Evolutionary conservation across 164 flowering plant genomes (phyloP), one percentile per base, ranked within the genome.

Genomic region (Cinnamomum chago): DNA sequence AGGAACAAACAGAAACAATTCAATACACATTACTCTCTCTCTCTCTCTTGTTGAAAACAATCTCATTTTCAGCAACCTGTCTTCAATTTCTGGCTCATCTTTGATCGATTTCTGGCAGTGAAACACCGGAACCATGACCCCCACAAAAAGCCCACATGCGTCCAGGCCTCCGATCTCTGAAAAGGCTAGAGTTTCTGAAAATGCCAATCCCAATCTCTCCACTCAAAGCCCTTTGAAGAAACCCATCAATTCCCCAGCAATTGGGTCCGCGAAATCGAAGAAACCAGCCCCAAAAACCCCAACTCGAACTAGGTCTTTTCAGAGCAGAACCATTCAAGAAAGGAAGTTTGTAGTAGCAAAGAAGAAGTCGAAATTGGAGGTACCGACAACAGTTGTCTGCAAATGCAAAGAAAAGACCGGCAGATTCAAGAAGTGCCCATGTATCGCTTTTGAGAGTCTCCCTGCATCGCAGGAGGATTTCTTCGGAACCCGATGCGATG

Each of bases 401-500:
- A 65, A 25, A 10, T 65, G 67, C 67, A 65, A 65, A 4, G 20
- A 65, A 14, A 65, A 65, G 17, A 13, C 35, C 17, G 24, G 28
- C 5, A 65, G 10, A 13, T 65, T 11, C 33, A 78, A 80, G 78
- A 93, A 92, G 82, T 94, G 97, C 79, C 82, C 87, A 0, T 90
- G 93, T 62, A 81, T 88, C 68, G 97, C 99, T 47, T 92, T 93
- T 73, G 88, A 92, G 87, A 92, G 58, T 28, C 75, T 96, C 30
- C 83, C 93, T 75, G 95, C 87, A 23, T 90, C 97, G 1, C 99
- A 93, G 73, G 97, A 95, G 72, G 92, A 84, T 74, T 93, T 93
- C 76, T 93, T 89, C 72, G 66, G 60, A 25, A 40, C n/a, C 51
- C 15, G 40, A n/a, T 3, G 20, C 18, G 25, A 71, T 24, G 67